phyloP scores from a whole-genome alignment of 306 rosid genomes.

The Quercus glauca region DNA sequence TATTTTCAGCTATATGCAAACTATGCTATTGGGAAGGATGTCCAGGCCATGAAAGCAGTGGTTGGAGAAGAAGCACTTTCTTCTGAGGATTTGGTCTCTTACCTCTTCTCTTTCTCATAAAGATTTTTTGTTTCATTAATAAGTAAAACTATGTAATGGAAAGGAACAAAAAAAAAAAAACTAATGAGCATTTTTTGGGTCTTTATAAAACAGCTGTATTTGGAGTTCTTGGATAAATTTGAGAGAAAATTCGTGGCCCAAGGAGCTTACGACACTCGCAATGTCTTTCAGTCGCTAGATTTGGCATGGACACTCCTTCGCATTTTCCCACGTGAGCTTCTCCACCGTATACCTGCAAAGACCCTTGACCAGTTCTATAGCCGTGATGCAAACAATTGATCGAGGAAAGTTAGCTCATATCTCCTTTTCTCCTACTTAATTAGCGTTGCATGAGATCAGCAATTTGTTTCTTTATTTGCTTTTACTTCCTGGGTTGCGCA shows the following conservation, averaged over 20 bases:
- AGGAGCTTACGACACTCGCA: slow-evolving; percentile 98
- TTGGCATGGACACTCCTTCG: slow-evolving; percentile 98
- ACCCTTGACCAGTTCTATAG: slow-evolving; percentile 88
- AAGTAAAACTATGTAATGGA: neutral
- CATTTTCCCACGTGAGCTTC: slow-evolving; percentile 99
- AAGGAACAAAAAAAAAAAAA: slow-evolving; percentile 8
- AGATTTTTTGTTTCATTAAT: neutral
- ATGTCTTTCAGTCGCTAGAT: slow-evolving; percentile 96
- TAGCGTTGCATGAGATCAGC: slow-evolving; percentile 34
- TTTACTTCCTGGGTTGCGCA: slow-evolving; percentile 28
- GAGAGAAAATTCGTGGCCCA: slow-evolving; percentile 96
- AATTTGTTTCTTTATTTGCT: slow-evolving; percentile 40
- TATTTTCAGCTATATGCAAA: slow-evolving; percentile 88
- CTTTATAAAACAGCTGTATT: slow-evolving; percentile 61
- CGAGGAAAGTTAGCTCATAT: slow-evolving; percentile 15
- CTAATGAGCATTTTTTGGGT: slow-evolving; percentile 10
- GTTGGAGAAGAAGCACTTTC: slow-evolving; percentile 99
- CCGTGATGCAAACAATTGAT: slow-evolving; percentile 85
- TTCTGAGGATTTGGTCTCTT: slow-evolving; percentile 89
- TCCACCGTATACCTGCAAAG: slow-evolving; percentile 98
- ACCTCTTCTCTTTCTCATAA: slow-evolving; percentile 3
- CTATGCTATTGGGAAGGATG: slow-evolving; percentile 99
- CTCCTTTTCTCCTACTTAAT: slow-evolving; percentile 33
- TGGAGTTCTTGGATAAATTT: slow-evolving; percentile 99
- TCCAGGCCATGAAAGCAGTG: slow-evolving; percentile 99